A percentile compares a stretch with the other conserved stretches of the same genome.
These are phyloP conservation scores for Phytophthora pini DNA, from an alignment of 352 stramenopile genomes.

Conservation along the genomic window DNA sequence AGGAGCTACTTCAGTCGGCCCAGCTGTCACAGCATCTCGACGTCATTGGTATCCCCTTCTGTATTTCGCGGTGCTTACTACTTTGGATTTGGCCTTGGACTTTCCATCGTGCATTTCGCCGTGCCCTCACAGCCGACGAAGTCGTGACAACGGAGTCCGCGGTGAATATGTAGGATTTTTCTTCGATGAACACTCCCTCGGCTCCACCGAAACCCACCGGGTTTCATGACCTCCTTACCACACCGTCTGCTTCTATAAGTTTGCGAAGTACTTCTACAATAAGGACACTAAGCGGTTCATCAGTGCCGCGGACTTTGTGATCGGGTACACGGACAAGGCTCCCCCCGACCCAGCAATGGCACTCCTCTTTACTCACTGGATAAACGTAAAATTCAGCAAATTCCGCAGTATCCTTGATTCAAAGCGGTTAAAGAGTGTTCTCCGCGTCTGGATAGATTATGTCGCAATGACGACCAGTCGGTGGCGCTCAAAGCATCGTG, in stretches of 20 bases:
- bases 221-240: conserved; percentile 1
- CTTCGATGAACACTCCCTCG: neutral
- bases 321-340: conserved; percentile 1
- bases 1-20: conserved; percentile 9
- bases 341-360: neutral
- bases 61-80: conserved; percentile 6
- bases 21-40: conserved; percentile 18
- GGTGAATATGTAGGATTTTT: conserved; percentile 20
- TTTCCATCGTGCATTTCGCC: conserved; percentile 19
- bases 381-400: conserved; percentile 11
- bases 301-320: conserved; percentile 4
- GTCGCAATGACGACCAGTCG: conserved; percentile 7
- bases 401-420: conserved; percentile 2
- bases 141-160: neutral
- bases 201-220: neutral
- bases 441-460: conserved; percentile 2
- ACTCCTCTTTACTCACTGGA: conserved; percentile 5
- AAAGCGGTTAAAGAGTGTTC: neutral
- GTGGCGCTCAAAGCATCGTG: neutral
- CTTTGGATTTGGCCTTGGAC: conserved; percentile 18
- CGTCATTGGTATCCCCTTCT: conserved; percentile 7
- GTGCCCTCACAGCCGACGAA: neutral
- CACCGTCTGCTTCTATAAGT: conserved; percentile 12
- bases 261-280: conserved; percentile 21
- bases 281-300: conserved; percentile 10